These are phyloP conservation scores for Jatropha curcas DNA, from an alignment of 345 rosid genomes.

Conservation along the genomic window DNA sequence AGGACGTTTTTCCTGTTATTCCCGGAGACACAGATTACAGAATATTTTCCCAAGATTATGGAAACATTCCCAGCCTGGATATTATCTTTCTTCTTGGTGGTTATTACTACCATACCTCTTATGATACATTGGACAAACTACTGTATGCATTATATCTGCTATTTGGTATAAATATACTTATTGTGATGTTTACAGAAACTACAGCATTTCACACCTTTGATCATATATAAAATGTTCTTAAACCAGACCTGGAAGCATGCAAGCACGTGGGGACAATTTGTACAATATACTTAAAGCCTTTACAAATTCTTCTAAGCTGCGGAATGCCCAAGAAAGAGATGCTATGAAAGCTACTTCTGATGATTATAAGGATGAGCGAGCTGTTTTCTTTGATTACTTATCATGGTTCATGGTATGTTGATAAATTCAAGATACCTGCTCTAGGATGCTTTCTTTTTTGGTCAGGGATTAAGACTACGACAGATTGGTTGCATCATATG, in stretches of 20 bases:
- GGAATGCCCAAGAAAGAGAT: constrained; percentile 56
- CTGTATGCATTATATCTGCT: constrained; percentile 74
- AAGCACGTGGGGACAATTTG: constrained; percentile 97
- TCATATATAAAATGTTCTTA: constrained; percentile 29
- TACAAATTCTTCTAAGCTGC: constrained; percentile 72
- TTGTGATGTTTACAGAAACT: constrained; percentile 18
- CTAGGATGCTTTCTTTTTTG: constrained; percentile 13
- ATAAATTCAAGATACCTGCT: constrained; percentile 15
- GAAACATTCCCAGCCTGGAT: constrained; percentile 92
- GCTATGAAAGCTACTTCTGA: constrained; percentile 36
- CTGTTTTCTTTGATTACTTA: constrained; percentile 94
- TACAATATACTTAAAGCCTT: constrained; percentile 71
- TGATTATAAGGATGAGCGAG: constrained; percentile 53
- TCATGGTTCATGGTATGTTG: constrained; percentile 66
- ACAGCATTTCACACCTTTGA: constrained; percentile 34
- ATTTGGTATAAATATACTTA: constrained; percentile 51
- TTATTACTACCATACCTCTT: constrained; percentile 96
- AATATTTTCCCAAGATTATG: constrained; percentile 87
- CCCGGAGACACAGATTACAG: constrained; percentile 98
- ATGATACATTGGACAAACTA: constrained; percentile 91
- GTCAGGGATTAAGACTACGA: background rate
- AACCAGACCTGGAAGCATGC: constrained; percentile 97
- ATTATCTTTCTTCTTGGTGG: constrained; percentile 95
- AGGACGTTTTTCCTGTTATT: constrained; percentile 90
- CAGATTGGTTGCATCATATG: background rate